Evolutionary conservation across 2,329 filamentous ascomycete species (phyloP).

Genomic region (Aspergillus awamori): DNA sequence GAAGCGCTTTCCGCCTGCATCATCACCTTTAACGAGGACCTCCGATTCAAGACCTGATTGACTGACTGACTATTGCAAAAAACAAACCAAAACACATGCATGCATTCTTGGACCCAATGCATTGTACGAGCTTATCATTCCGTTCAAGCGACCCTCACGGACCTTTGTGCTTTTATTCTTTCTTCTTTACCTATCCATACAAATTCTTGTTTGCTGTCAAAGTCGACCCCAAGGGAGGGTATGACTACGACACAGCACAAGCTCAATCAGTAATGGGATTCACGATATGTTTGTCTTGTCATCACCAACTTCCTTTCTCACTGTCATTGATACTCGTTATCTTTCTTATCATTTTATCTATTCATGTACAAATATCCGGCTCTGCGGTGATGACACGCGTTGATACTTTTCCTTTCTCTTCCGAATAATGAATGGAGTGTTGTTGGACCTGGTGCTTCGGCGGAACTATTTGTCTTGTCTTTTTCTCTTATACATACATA

Average conservation of each 20-base stretch:
- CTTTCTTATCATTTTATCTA: background rate
- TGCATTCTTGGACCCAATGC: slow-evolving; percentile 1
- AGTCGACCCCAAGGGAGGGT: background rate
- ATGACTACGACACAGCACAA: slow-evolving; percentile 1
- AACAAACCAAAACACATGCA: background rate
- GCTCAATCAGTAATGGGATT: background rate
- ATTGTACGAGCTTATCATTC: slow-evolving; percentile 4
- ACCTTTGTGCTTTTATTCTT: background rate
- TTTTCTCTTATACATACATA: background rate
- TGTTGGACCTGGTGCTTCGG: background rate
- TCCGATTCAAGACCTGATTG: slow-evolving; percentile 8
- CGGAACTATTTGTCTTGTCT: background rate
- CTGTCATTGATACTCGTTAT: background rate
- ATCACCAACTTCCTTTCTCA: background rate
- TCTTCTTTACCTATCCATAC: background rate
- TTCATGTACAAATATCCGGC: slow-evolving; percentile 2
- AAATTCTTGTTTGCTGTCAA: background rate
- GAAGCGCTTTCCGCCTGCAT: slow-evolving; percentile 2
- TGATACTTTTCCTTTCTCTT: background rate
- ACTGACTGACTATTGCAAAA: background rate
- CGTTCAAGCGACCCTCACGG: slow-evolving; percentile 6
- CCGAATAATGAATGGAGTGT: background rate
- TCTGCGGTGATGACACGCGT: background rate
- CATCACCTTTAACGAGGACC: slow-evolving; percentile 5
- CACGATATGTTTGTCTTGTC: background rate